These are phyloP conservation scores for Pseudocercospora pini-densiflorae DNA, from an alignment of 2,329 filamentous ascomycete species.

Conservation along the genomic window DNA sequence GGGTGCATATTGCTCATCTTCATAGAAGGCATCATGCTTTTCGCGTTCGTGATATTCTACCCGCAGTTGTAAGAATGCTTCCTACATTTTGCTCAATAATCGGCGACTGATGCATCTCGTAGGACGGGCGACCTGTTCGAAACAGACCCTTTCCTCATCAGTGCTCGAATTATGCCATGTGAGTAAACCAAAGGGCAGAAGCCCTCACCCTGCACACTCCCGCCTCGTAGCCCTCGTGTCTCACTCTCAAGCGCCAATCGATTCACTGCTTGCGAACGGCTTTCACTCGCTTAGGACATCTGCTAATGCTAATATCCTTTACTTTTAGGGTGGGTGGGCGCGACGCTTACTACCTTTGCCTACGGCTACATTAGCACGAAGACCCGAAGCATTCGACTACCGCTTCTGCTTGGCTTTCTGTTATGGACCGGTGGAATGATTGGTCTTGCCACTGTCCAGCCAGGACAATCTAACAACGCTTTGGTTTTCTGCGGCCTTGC, in stretches of 20 bases:
- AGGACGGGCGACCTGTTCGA: conserved; percentile 18
- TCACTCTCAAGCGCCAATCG: no score
- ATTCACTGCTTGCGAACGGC: no score
- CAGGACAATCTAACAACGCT: conserved; percentile 22
- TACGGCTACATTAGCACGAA: conserved; percentile 23
- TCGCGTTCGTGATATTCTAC: conserved; percentile 26
- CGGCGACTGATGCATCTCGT: background rate
- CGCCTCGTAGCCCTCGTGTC: no score
- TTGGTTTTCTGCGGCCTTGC: conserved; percentile 23
- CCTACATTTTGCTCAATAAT: background rate
- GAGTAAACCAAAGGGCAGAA: no score
- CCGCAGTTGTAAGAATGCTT: conserved; percentile 19
- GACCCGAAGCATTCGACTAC: conserved; percentile 18
- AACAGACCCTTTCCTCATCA: conserved; percentile 11
- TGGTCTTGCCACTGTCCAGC: conserved; percentile 25
- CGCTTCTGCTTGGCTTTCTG: conserved; percentile 24
- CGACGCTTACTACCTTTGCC: conserved; percentile 5
- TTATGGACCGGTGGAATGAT: conserved; percentile 22
- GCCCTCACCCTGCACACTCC: no score
- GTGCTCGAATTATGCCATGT: conserved; percentile 18
- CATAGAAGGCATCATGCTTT: conserved; percentile 27
- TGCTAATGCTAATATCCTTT: no score
- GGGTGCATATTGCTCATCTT: conserved; percentile 25
- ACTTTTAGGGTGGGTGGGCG: conserved; percentile 18
- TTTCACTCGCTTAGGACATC: no score